These are phyloP conservation scores for Xanthoconium stramineum DNA, from an alignment of 768 basidiomycete genomes.

Conservation along the genomic window DNA sequence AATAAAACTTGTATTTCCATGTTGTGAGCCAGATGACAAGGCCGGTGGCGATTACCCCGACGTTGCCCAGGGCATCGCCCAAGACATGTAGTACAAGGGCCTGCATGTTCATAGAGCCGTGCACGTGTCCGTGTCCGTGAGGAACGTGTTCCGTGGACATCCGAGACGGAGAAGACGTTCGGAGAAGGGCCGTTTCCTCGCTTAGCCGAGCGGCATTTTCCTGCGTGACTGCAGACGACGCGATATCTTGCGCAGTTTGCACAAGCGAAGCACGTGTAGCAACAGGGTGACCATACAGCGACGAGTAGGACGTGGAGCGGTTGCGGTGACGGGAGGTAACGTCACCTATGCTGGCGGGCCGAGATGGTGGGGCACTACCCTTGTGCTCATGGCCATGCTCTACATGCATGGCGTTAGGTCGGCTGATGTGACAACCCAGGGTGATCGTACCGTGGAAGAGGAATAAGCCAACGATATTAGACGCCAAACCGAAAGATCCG, in stretches of 20 bases:
- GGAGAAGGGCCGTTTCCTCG: constrained; percentile 46
- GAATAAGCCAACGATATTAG: constrained; percentile 91
- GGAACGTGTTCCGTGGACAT: constrained; percentile 13
- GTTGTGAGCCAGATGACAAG: constrained; percentile 89
- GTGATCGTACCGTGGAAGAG: constrained; percentile 80
- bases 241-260: constrained; percentile 83
- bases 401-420: constrained; percentile 23
- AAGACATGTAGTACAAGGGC: constrained; percentile 92
- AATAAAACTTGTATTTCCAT: constrained; percentile 86
- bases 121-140: constrained; percentile 38
- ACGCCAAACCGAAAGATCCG: constrained; percentile 82
- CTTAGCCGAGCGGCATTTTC: constrained; percentile 10
- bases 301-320: constrained; percentile 48
- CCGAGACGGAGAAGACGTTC: constrained; percentile 1
- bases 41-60: constrained; percentile 95
- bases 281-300: constrained; percentile 71
- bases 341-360: constrained; percentile 38
- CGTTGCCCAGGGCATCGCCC: constrained; percentile 96
- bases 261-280: constrained; percentile 71
- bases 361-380: constrained; percentile 36
- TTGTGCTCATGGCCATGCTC: constrained; percentile 63
- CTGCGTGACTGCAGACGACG: constrained; percentile 30
- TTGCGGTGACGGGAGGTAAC: constrained; percentile 32
- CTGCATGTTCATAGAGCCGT: constrained; percentile 96
- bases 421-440: constrained; percentile 3